phyloP scores from a whole-genome alignment of 345 rosid species.

The Gossypium anomalum region DNA sequence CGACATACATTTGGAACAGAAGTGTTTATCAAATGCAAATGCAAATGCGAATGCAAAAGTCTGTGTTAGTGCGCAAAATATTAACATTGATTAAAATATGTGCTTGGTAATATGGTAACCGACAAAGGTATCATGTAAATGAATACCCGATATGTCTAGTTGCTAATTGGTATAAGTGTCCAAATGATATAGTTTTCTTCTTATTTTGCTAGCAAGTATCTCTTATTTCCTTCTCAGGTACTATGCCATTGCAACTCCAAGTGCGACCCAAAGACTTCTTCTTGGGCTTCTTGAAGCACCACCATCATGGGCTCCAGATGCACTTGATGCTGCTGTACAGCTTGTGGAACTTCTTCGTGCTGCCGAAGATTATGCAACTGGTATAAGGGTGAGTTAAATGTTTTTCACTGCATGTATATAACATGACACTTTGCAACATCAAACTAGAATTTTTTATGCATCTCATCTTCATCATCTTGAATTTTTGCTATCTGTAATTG shows the following conservation, averaged over 20 bases:
- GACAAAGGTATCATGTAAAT: not conserved
- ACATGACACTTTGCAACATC: not conserved
- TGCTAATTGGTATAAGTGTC: not conserved
- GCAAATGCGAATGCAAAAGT: too few species aligned
- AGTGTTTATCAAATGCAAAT: not conserved
- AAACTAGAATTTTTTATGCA: not conserved
- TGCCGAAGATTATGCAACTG: conserved; percentile 94
- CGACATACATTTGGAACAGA: not conserved
- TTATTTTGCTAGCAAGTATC: not conserved
- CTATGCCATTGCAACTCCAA: conserved; percentile 95
- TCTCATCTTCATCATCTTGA: not conserved
- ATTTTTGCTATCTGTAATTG: not conserved
- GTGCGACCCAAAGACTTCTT: conserved; percentile 96
- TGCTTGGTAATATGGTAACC: not conserved
- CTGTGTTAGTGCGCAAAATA: not conserved
- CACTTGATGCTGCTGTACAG: conserved; percentile 99
- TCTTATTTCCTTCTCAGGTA: conserved; percentile 41
- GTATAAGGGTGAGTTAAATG: conserved; percentile 68
- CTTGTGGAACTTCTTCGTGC: conserved; percentile 98
- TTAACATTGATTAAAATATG: not conserved
- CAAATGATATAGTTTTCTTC: not conserved
- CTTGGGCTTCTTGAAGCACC: conserved; percentile 98
- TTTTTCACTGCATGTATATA: not conserved
- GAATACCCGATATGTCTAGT: not conserved
- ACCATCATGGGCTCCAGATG: conserved; percentile 99